A percentile compares a stretch with the other conserved stretches of the same genome.
These are phyloP conservation scores for Pleurotus platypus DNA, from an alignment of 768 basidiomycete species.

Conservation along the genomic window DNA sequence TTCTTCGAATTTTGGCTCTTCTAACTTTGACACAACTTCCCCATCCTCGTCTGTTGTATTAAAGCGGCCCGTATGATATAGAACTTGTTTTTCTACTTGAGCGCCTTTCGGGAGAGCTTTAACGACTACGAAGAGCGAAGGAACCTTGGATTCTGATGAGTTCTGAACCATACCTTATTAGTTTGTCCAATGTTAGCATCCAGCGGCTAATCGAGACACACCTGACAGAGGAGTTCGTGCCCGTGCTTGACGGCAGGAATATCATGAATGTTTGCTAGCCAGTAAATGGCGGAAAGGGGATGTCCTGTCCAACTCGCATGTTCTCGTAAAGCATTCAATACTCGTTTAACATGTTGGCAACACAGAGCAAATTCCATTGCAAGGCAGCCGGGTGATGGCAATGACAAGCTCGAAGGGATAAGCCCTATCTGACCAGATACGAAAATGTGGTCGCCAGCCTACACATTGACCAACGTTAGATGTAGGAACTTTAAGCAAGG, in stretches of 20 bases:
- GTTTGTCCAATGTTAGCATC: not conserved
- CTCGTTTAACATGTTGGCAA: slow-evolving; percentile 75
- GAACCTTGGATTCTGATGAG: slow-evolving; percentile 14
- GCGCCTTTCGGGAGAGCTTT: slow-evolving; percentile 70
- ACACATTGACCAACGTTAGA: not conserved
- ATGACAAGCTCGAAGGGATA: slow-evolving; percentile 64
- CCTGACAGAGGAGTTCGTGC: slow-evolving; percentile 23
- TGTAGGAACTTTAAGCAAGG: not conserved
- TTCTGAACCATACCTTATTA: not conserved
- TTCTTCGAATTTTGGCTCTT: slow-evolving; percentile 33
- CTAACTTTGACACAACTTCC: slow-evolving; percentile 33
- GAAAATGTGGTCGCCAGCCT: slow-evolving; percentile 78
- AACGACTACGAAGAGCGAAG: slow-evolving; percentile 58
- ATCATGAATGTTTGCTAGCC: slow-evolving; percentile 48
- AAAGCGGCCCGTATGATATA: slow-evolving; percentile 65
- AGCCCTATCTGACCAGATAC: slow-evolving; percentile 96
- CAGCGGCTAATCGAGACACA: slow-evolving; percentile 15
- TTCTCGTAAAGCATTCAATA: slow-evolving; percentile 56
- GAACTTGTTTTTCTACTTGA: slow-evolving; percentile 70
- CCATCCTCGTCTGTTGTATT: slow-evolving; percentile 44
- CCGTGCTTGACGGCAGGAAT: slow-evolving; percentile 37
- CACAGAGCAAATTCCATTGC: slow-evolving; percentile 67
- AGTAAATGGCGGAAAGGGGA: slow-evolving; percentile 66
- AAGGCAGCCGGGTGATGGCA: slow-evolving; percentile 60
- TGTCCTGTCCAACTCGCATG: slow-evolving; percentile 61